phyloP scores from a whole-genome alignment of 1,284 basidiomycete genomes.

The Austroboletus novae-zelandiae region DNA sequence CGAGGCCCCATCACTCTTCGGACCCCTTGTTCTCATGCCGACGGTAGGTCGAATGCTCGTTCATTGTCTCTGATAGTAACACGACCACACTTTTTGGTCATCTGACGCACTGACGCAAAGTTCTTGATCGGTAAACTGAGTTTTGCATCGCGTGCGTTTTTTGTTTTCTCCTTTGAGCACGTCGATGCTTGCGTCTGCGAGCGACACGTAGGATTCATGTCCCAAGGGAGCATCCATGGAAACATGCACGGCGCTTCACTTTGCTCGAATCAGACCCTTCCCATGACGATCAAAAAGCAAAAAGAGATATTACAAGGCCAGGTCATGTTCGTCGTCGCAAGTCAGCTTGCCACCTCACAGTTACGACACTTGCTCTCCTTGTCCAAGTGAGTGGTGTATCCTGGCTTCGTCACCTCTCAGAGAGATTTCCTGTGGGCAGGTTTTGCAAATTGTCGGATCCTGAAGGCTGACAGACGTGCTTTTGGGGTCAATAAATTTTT shows the following conservation, averaged over 20 bases:
- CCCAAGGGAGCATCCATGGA: too few species aligned
- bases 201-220: too few species aligned
- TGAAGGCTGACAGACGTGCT: too few species aligned
- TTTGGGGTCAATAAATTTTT: too few species aligned
- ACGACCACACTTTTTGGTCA: neutral
- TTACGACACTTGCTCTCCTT: neutral
- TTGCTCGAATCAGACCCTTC: neutral
- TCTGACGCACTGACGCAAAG: neutral
- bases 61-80: neutral
- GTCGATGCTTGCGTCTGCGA: too few species aligned
- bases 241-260: neutral
- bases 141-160: too few species aligned
- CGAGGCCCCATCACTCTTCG: neutral
- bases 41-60: neutral
- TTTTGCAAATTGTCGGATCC: neutral
- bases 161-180: too few species aligned
- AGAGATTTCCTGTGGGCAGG: too few species aligned
- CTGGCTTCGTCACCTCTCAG: neutral
- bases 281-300: neutral
- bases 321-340: neutral
- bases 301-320: too few species aligned
- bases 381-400: neutral
- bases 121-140: too few species aligned
- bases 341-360: neutral
- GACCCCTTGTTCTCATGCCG: constrained; percentile 1